A percentile compares a stretch with the other conserved stretches of the same genome.
phyloP scores from a whole-genome alignment of 371 early-diverging fungal genomes.

The Choanephora cucurbitarum region DNA sequence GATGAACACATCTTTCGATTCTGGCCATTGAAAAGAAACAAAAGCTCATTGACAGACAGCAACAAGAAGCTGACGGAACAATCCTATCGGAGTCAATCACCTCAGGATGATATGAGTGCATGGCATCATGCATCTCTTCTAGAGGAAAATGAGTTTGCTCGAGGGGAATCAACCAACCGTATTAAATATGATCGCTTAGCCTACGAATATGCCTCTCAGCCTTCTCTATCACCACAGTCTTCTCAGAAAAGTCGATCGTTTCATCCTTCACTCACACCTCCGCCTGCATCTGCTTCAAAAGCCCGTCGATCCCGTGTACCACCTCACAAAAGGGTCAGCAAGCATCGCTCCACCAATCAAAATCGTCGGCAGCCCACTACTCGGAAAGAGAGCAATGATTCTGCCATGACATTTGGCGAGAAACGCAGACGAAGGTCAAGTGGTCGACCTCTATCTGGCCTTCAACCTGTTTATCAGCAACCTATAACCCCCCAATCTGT shows the following conservation, averaged over 20 bases:
- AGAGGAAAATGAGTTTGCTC: background rate
- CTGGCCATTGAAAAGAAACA: background rate
- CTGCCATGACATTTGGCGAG: constrained; percentile 19
- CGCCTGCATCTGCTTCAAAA: background rate
- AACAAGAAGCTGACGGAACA: background rate
- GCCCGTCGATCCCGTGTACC: background rate
- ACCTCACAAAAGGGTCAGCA: constrained; percentile 1
- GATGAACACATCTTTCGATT: constrained; percentile 4
- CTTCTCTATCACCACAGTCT: background rate
- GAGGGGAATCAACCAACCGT: background rate
- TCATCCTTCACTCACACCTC: background rate
- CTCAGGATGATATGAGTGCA: constrained; percentile 5
- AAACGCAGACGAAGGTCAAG: constrained; percentile 13
- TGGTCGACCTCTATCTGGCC: constrained; percentile 13
- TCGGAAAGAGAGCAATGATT: constrained; percentile 21
- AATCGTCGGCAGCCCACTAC: background rate
- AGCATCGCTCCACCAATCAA: background rate
- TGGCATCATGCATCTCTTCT: constrained; percentile 1
- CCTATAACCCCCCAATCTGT: constrained; percentile 11
- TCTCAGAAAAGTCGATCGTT: too few species aligned
- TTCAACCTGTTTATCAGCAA: constrained; percentile 5
- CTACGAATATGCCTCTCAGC: constrained; percentile 9
- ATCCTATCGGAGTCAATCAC: background rate
- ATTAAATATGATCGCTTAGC: background rate
- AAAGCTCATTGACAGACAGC: background rate